Evolutionary conservation across 108 stramenopile species (phyloP).

Genomic region (Aureococcus anophagefferens): DNA sequence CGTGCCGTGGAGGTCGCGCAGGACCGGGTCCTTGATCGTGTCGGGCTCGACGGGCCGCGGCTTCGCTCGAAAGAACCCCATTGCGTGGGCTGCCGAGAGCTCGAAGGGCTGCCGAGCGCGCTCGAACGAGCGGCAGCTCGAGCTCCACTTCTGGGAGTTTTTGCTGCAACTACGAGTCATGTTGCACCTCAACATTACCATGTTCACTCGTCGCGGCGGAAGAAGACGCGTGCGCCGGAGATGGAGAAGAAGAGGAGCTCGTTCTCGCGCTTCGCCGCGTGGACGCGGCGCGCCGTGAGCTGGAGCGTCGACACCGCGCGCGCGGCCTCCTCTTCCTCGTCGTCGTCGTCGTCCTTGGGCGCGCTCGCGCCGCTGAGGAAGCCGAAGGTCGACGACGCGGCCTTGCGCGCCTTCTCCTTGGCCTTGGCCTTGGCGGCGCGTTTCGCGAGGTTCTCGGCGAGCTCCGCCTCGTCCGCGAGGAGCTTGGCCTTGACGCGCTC

Average conservation of each 20-base stretch:
- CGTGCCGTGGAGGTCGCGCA: too few species aligned
- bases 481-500: conserved; percentile 43
- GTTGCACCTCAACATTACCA: too few species aligned
- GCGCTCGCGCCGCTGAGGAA: conserved; percentile 20
- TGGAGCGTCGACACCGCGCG: conserved; percentile 25
- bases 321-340: conserved; percentile 38
- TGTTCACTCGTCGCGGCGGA: conserved; percentile 2
- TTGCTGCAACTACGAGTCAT: too few species aligned
- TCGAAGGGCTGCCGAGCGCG: too few species aligned
- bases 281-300: conserved; percentile 40
- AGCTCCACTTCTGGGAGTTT: too few species aligned
- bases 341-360: conserved; percentile 15
- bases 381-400: conserved; percentile 24
- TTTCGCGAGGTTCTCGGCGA: conserved; percentile 9
- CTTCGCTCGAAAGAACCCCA: too few species aligned
- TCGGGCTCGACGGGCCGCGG: too few species aligned
- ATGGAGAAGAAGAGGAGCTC: conserved; percentile 44
- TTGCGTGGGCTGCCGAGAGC: too few species aligned
- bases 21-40: too few species aligned
- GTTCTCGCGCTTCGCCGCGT: conserved; percentile 43
- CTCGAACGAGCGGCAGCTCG: too few species aligned
- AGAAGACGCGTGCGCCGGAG: conserved; percentile 40
- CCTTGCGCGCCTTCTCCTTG: conserved; percentile 35
- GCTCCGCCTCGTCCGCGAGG: conserved; percentile 33
- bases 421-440: conserved; percentile 29